A percentile compares a stretch with the other conserved stretches of the same genome.
These are phyloP conservation scores for Trebouxia sp. DNA, from an alignment of 139 green algal genomes.

Conservation along the genomic window DNA sequence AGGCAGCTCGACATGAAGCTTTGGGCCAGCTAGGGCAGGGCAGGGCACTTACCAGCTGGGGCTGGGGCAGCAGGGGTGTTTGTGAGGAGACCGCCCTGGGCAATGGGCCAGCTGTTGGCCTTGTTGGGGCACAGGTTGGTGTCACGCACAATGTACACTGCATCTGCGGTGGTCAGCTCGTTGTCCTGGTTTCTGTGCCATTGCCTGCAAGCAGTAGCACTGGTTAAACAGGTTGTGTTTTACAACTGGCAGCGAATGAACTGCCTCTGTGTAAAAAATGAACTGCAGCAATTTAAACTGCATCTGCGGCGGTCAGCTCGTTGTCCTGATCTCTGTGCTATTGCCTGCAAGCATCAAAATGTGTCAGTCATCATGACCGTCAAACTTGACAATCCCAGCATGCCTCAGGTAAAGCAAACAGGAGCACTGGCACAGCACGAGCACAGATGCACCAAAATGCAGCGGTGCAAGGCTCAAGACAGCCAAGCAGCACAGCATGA, in stretches of 20 bases:
- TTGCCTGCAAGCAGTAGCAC: neutral
- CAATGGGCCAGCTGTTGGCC: neutral
- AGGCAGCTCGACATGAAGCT: neutral
- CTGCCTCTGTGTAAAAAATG: too few species aligned
- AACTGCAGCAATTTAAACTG: constrained; percentile 31
- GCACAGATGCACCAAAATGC: too few species aligned
- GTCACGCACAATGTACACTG: constrained; percentile 32
- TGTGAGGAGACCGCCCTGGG: neutral
- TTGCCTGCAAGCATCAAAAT: constrained; percentile 12
- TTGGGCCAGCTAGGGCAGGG: neutral
- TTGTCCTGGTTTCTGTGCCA: constrained; percentile 70
- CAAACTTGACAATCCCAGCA: too few species aligned
- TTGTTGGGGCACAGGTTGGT: constrained; percentile 29
- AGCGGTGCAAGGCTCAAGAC: too few species aligned
- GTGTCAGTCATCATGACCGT: too few species aligned
- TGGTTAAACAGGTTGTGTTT: neutral
- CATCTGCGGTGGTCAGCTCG: constrained; percentile 13
- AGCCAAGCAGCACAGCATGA: too few species aligned
- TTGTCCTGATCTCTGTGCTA: constrained; percentile 69
- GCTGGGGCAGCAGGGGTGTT: neutral
- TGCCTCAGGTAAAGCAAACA: too few species aligned
- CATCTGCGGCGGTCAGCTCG: constrained; percentile 12
- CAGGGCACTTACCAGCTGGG: neutral
- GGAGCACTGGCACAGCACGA: too few species aligned
- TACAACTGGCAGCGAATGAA: too few species aligned